These are phyloP conservation scores for Didymella pomorum DNA, from an alignment of 2,329 filamentous ascomycete species.

Conservation along the genomic window DNA sequence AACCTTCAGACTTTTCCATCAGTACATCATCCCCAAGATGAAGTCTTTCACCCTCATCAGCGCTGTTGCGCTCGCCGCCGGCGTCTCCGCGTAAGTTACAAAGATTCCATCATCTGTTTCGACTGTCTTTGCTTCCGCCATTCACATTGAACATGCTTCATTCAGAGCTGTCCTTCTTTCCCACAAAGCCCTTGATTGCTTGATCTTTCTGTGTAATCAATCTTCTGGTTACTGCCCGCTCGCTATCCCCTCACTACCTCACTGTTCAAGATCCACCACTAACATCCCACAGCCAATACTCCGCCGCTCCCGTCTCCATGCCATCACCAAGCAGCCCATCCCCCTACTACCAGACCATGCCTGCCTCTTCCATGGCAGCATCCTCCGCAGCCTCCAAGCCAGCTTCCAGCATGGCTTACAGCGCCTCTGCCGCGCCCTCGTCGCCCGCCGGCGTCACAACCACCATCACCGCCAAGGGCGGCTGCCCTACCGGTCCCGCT, in stretches of 20 bases:
- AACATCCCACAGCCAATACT: conserved; percentile 6
- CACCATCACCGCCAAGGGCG: conserved; percentile 26
- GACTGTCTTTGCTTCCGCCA: neutral
- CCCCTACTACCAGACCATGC: neutral
- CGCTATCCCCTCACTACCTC: neutral
- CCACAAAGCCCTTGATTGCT: too few relatives aligned
- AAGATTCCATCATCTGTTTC: neutral
- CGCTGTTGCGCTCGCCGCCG: conserved; percentile 9
- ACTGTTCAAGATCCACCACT: neutral
- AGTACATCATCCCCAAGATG: neutral
- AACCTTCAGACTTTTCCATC: neutral
- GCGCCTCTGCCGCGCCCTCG: conserved; percentile 2
- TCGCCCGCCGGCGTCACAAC: conserved; percentile 13
- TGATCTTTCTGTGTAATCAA: neutral
- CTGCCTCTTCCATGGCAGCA: neutral
- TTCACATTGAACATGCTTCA: neutral
- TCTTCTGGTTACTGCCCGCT: neutral
- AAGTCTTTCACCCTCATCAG: conserved; percentile 12
- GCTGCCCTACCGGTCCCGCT: conserved; percentile 27
- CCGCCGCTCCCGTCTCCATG: neutral
- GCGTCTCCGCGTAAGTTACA: conserved; percentile 17
- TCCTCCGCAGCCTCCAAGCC: neutral
- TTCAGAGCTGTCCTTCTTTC: neutral
- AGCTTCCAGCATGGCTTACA: neutral
- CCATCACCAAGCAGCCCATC: neutral